Base-by-base conservation (phyloP, 78 protist genomes). In the Dictyostelium firmibasis region DNA sequence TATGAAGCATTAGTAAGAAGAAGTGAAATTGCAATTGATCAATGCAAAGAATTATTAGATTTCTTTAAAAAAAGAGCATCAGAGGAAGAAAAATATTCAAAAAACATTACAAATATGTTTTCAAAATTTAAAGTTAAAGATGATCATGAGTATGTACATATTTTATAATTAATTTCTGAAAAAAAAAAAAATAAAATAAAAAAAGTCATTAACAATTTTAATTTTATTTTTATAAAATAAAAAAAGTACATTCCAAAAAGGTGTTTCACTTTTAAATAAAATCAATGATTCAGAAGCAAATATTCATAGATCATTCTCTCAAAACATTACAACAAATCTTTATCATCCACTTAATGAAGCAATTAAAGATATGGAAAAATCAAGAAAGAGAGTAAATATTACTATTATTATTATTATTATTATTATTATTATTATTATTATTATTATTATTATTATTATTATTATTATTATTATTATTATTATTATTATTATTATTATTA, bases 101-200 rank as follows among this genome's bases (percentile, higher is more conserved):
- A 89, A 47, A 81, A n/a, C 70, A 62, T 87, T 3, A 18, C 67
- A 29, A 84, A 87, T 1, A 57, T 64, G 4, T 69, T 89, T 41
- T 81, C 94, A 23, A 89, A 81, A 50, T 89, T 81, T 33, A 89
- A 70, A 81, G 50, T 81, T 64, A 89, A 89, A 81, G 94, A 89
- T 70, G 94, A 89, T 9, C 50, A 83, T 27, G 94, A 89, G 94
- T 89, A 89, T 18, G 85, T 87, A 36, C 3, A 8, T 18, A 23
- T 84, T 57, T 44, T 27, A 41, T 16, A 53, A 53, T 7, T 2
- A 16, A 18, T 60, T 20, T 20, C 2, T 16, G 18, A 10, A 36
- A 20, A 76, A 76, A 23, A 38, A 38, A 38, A 38, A 76, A 76
- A 41, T 35, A 75, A 75, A 75, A 38, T 38, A 35, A 75, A 75